A percentile compares a stretch with the other conserved stretches of the same genome.
phyloP scores from a whole-genome alignment of 78 protist species.

The Salpingoeca rosetta region DNA sequence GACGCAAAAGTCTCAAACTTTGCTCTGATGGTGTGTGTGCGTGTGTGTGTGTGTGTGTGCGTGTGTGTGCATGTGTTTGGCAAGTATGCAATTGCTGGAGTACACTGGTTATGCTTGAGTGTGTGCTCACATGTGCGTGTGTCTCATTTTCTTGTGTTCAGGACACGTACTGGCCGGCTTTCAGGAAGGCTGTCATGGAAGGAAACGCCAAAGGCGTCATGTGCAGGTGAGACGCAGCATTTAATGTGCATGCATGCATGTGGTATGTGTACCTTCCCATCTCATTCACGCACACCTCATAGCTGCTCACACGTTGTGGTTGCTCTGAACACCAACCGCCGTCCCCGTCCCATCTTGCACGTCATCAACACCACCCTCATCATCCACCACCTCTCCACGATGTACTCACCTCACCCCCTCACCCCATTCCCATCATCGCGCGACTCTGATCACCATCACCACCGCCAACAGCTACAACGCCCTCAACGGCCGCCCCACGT shows the following conservation, averaged over 20 bases:
- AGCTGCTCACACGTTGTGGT: not conserved
- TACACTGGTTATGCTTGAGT: too few relatives aligned
- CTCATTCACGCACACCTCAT: too few relatives aligned
- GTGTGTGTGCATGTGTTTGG: too few relatives aligned
- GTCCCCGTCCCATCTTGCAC: too few relatives aligned
- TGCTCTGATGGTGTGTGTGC: not conserved
- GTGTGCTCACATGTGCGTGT: too few relatives aligned
- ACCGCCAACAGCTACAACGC: slow-evolving; percentile 11
- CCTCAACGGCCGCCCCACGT: slow-evolving; percentile 15
- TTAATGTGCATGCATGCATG: not conserved
- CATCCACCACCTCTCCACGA: not conserved
- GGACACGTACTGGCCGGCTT: slow-evolving; percentile 17
- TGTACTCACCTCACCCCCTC: not conserved
- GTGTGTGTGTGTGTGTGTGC: too few relatives aligned
- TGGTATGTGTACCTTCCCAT: not conserved
- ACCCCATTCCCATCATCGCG: not conserved
- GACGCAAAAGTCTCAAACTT: slow-evolving; percentile 1
- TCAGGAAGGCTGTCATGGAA: not conserved
- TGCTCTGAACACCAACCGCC: not conserved
- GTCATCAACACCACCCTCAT: not conserved
- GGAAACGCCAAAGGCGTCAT: slow-evolving; percentile 31
- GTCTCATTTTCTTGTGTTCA: too few relatives aligned
- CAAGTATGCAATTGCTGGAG: too few relatives aligned
- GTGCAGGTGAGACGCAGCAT: too few relatives aligned
- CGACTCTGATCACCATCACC: not conserved